These are phyloP conservation scores for Aspergillus sparsus DNA, from an alignment of 495 filamentous ascomycete genomes.

Conservation along the genomic window DNA sequence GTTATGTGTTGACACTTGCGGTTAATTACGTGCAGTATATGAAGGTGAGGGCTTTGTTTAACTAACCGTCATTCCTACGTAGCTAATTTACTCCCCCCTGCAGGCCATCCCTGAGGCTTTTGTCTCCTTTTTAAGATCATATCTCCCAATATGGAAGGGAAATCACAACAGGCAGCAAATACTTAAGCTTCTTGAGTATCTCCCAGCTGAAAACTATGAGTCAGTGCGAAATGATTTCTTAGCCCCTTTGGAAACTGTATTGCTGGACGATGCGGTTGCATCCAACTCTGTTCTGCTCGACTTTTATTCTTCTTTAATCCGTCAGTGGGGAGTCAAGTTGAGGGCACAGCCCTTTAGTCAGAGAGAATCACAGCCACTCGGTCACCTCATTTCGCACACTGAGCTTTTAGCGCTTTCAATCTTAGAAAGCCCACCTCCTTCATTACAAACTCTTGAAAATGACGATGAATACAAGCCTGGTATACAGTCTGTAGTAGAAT, in stretches of 20 bases:
- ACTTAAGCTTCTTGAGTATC: slow-evolving; percentile 63
- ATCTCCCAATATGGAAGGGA: slow-evolving; percentile 71
- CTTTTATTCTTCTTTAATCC: slow-evolving; percentile 72
- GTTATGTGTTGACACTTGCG: slow-evolving; percentile 56
- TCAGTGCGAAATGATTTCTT: slow-evolving; percentile 51
- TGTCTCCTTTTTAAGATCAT: slow-evolving; percentile 61
- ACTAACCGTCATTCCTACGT: too few relatives aligned
- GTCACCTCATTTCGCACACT: slow-evolving; percentile 55
- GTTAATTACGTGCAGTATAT: slow-evolving; percentile 60
- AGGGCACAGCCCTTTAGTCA: slow-evolving; percentile 29
- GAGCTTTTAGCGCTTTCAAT: slow-evolving; percentile 64
- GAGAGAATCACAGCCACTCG: slow-evolving; percentile 42
- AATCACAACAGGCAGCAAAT: slow-evolving; percentile 57
- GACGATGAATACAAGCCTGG: slow-evolving; percentile 26
- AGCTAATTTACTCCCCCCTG: neutral
- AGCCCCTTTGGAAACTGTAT: slow-evolving; percentile 55
- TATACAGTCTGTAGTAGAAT: slow-evolving; percentile 56
- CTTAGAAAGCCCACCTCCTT: slow-evolving; percentile 48
- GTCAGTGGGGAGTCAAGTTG: slow-evolving; percentile 62
- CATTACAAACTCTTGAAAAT: slow-evolving; percentile 19
- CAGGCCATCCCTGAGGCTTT: slow-evolving; percentile 64
- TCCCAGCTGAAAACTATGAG: slow-evolving; percentile 61
- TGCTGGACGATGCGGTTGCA: slow-evolving; percentile 52
- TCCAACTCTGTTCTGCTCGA: slow-evolving; percentile 59
- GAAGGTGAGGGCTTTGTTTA: slow-evolving; percentile 52